phyloP scores from a whole-genome alignment of 2,329 filamentous ascomycete species.

The Aureobasidium sp. region DNA sequence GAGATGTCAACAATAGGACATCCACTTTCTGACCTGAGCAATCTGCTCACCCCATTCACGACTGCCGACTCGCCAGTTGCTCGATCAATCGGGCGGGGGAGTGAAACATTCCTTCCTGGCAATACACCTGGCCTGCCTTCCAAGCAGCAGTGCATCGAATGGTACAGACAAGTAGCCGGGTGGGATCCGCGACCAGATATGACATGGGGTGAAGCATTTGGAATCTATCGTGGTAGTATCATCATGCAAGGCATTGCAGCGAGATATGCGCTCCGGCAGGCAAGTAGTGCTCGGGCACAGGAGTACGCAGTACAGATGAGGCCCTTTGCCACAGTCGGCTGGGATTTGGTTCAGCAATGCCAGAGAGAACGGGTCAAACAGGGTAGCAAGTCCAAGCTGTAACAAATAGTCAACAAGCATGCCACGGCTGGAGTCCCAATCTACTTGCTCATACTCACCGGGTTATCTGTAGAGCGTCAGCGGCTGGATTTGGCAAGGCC shows the following conservation, averaged over 20 bases:
- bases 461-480: neutral
- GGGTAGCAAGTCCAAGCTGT: slow-evolving; percentile 32
- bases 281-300: slow-evolving; percentile 75
- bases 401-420: neutral
- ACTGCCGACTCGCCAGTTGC: slow-evolving; percentile 34
- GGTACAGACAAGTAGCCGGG: slow-evolving; percentile 62
- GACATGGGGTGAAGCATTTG: slow-evolving; percentile 59
- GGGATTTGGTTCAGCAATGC: slow-evolving; percentile 57
- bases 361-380: slow-evolving; percentile 23
- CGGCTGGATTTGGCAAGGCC: neutral
- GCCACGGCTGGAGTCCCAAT: neutral
- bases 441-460: neutral
- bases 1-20: slow-evolving; percentile 99
- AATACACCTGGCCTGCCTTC: slow-evolving; percentile 60
- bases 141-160: slow-evolving; percentile 51
- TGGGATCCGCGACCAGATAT: slow-evolving; percentile 61
- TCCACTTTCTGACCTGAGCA: slow-evolving; percentile 82
- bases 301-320: slow-evolving; percentile 63
- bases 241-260: slow-evolving; percentile 90
- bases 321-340: slow-evolving; percentile 71
- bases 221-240: slow-evolving; percentile 51
- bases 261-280: slow-evolving; percentile 70
- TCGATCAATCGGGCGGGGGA: slow-evolving; percentile 34
- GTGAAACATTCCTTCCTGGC: slow-evolving; percentile 53
- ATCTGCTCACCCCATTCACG: slow-evolving; percentile 53